Base-by-base conservation (phyloP, 768 basidiomycete species). In the Lentinus tigrinus region DNA sequence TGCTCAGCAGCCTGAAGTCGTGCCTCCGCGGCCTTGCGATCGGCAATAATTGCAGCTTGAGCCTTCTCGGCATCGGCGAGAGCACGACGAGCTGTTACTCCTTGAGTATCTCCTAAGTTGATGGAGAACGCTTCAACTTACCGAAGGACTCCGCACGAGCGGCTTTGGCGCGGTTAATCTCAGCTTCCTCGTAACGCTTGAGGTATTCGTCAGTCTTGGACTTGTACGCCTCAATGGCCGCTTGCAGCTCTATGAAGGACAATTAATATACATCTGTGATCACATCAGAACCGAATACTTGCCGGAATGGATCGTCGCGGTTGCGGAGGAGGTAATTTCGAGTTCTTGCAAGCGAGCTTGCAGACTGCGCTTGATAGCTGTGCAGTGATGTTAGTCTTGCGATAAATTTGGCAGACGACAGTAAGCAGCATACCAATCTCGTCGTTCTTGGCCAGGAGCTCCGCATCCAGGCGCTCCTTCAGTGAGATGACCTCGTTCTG, bases 111-210 rank as follows among this genome's bases (percentile, higher is more conserved):
- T 40, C 6, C 26, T 26, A 8, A 36, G 23, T 0, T 27, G 19
- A 39, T 26, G 0, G 6, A 48, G 26, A 17, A 17, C 3, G 47
- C 24, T 16, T 8, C 31, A 55, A 53, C 58, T 53, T 57, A 90
- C 90, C 78, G 63, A 81, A 78, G 4, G 82, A 78, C 70, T 90
- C 89, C 3, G 81, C 81, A 16, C 86, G 81, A 47, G 83, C 81
- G 14, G 81, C 79, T 63, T 85, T 89, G 6, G 82, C 87, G 46
- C 82, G 78, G 7, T 82, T 84, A 50, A 89, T 83, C 65, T 92
- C 89, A 0, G 85, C 79, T 13, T 81, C 81, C 68, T 91, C 86
- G 21, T 89, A 77, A 10, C 81, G 80, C 44, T 79, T 78, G 28
- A 84, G 80, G 56, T 84, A 83, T 1, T 77, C 73, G 48, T 81